Conservation (phyloP, 495 filamentous ascomycete species). For the Lasiosphaeria ovina region DNA sequence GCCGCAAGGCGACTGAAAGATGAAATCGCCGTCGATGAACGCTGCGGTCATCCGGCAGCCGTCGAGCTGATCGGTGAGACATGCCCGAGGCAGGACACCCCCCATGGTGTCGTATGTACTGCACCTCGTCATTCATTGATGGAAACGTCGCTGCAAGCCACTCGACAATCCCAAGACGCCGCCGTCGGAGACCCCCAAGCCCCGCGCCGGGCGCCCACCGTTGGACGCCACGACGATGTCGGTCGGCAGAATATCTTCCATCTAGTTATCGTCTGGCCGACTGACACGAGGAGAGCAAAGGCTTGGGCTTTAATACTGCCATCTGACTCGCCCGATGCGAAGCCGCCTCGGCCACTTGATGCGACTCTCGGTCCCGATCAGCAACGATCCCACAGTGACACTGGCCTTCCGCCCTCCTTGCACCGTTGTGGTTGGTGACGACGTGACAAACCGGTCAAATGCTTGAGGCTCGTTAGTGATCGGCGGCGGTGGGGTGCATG, state of each 20-base stretch:
- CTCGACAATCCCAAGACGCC: background rate
- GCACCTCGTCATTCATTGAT: background rate
- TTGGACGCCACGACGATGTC: background rate
- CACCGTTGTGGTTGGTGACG: background rate
- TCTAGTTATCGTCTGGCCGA: background rate
- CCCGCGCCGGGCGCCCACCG: background rate
- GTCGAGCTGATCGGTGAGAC: background rate
- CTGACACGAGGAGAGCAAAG: background rate
- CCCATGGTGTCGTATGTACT: background rate
- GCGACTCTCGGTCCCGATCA: constrained; percentile 3
- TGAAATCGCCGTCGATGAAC: no score
- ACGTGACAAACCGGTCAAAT: constrained; percentile 5
- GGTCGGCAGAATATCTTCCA: background rate
- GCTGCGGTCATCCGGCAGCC: no score
- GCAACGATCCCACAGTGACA: constrained; percentile 1
- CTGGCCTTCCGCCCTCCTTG: background rate
- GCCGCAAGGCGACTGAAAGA: no score
- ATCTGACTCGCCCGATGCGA: no score
- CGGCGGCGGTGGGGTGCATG: background rate
- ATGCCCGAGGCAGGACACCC: background rate
- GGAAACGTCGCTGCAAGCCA: background rate
- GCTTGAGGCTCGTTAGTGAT: constrained; percentile 12
- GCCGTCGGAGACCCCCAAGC: background rate
- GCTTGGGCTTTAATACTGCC: no score
- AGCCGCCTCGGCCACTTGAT: background rate